phyloP scores from a whole-genome alignment of 2,329 filamentous ascomycete species.

The Fusarium mundagurra region DNA sequence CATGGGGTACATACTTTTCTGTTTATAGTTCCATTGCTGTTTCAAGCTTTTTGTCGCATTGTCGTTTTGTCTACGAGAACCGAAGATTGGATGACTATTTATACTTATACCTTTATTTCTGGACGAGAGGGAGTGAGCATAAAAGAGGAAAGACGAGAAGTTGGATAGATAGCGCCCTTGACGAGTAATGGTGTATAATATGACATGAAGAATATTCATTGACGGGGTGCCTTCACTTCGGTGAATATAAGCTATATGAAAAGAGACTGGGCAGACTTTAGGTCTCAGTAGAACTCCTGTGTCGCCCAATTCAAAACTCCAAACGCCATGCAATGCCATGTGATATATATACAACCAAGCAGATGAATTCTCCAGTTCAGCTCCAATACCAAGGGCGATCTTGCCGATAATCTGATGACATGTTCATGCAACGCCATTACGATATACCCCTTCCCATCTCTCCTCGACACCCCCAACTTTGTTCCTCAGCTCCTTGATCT shows the following conservation, averaged over 20 bases:
- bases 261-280: conserved; percentile 1
- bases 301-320: conserved; percentile 23
- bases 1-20: background rate
- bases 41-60: background rate
- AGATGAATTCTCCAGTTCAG: background rate
- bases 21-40: background rate
- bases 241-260: background rate
- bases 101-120: conserved; percentile 1
- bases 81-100: conserved; percentile 12
- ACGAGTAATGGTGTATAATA: conserved; percentile 27
- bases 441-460: conserved; percentile 64
- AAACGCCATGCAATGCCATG: conserved; percentile 51
- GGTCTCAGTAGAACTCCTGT: background rate
- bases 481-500: conserved; percentile 75
- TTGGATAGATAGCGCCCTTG: conserved; percentile 4
- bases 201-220: conserved; percentile 29
- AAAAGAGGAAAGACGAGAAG: background rate
- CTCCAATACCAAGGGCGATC: background rate
- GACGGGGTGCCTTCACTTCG: background rate
- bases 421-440: conserved; percentile 40
- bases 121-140: background rate
- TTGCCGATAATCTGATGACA: background rate
- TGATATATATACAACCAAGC: conserved; percentile 15
- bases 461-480: conserved; percentile 74
- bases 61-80: conserved; percentile 23